Evolutionary conservation across 768 basidiomycete species (phyloP), one percentile per base, ranked within the genome.

Genomic region (Amyloporia xantha): DNA sequence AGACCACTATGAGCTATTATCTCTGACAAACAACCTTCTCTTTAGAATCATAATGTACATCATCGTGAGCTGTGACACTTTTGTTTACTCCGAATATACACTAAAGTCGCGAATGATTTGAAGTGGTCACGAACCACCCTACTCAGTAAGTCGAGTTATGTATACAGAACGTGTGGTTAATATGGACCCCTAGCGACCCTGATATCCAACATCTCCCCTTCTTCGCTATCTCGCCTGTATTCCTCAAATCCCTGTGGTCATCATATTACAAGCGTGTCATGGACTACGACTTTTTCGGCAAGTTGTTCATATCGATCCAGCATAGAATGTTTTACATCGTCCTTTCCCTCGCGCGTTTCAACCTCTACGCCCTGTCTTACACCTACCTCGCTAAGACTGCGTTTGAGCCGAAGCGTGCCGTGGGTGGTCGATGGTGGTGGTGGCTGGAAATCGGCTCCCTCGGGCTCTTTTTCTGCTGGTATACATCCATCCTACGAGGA

Each of bases 71-170:
- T 44, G 30, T 33, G 30, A 33, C 15, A 33, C 30, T 15, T 33
- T 47, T 28, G 39, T 24, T 42, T 25, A 43, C 15, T 13, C 41
- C 25, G 10, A 25, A 24, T 43, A 21, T 41, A 11, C 15, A 41
- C 7, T 35, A 19, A 39, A 7, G 19, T 39, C 13, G 15, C 30
- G 9, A 15, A 21, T 45, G 25, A n/a, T 45, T 27, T 42, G 35
- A 33, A 96, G 93, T 97, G 44, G 91, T 97, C 45, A 87, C 95
- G n/a, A 97, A 98, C 61, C 91, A 97, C 55, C 93, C 92, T 4
- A 85, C 93, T 40, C 96, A 99, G 83, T 93, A 74, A 52, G 83
- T 68, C n/a, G n/a, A n/a, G 19, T 2, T 28, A 17, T 12, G 17
- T 36, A 36, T 44, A 44, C 26, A 7, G 15, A 43, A 17, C 12